Conservation (phyloP, 164 flowering plant genomes). For the Hamamelis virginiana region DNA sequence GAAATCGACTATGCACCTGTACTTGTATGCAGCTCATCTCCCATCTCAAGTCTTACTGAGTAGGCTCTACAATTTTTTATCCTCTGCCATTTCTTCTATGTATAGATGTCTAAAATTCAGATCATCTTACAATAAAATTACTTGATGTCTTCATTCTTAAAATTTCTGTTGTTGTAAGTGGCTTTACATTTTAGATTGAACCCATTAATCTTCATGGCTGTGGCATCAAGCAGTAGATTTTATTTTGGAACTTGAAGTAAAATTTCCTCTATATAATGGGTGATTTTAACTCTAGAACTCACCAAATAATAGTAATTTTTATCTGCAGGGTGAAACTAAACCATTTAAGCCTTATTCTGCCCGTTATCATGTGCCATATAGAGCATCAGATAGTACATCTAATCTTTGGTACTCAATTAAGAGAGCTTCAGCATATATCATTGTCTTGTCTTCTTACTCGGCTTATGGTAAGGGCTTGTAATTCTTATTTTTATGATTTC, state of each 20-base stretch:
- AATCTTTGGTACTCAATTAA: slow-evolving; percentile 54
- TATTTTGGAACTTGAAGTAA: neutral
- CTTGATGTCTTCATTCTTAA: neutral
- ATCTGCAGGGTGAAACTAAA: slow-evolving; percentile 29
- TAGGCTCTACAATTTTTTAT: neutral
- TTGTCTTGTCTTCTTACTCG: slow-evolving; percentile 46
- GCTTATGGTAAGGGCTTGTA: slow-evolving; percentile 31
- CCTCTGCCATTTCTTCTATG: too few species aligned
- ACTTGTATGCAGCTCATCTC: slow-evolving; percentile 19
- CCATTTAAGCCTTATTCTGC: slow-evolving; percentile 35
- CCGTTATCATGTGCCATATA: slow-evolving; percentile 36
- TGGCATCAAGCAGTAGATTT: neutral
- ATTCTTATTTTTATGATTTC: neutral
- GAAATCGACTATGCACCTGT: slow-evolving; percentile 43
- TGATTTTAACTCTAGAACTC: neutral
- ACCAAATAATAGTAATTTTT: neutral
- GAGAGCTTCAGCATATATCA: slow-evolving; percentile 44
- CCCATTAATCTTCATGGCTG: neutral
- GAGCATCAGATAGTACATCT: slow-evolving; percentile 30
- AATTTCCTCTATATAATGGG: neutral
- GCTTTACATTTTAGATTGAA: neutral
- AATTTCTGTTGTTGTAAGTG: neutral
- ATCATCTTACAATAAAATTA: too few species aligned
- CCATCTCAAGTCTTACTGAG: neutral
- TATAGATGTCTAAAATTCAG: too few species aligned